phyloP scores from a whole-genome alignment of 2,329 filamentous ascomycete genomes.

The Rachicladosporium sp. region DNA sequence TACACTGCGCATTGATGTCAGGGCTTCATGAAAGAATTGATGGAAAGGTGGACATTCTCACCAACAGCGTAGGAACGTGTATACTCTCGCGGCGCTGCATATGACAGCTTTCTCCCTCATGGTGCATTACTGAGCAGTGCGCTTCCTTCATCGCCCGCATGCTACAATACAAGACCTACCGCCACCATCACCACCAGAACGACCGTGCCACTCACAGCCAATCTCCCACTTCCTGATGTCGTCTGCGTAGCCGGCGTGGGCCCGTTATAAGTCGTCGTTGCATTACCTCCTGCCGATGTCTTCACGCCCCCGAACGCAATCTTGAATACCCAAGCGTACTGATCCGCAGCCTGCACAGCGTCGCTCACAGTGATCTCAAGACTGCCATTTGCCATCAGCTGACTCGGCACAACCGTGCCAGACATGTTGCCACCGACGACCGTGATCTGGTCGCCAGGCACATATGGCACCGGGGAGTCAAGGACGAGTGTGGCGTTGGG shows the following conservation, averaged over 20 bases:
- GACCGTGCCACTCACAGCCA: no score
- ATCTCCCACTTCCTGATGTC: no score
- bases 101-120: slow-evolving; percentile 20
- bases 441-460: slow-evolving; percentile 36
- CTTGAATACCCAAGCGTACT: slow-evolving; percentile 34
- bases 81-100: slow-evolving; percentile 16
- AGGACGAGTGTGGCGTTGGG: slow-evolving; percentile 32
- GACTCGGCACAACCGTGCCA: slow-evolving; percentile 17
- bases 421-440: slow-evolving; percentile 28
- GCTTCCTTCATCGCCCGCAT: slow-evolving; percentile 26
- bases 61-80: slow-evolving; percentile 28
- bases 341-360: slow-evolving; percentile 23
- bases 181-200: no score
- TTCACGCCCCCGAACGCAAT: slow-evolving; percentile 19
- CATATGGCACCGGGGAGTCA: slow-evolving; percentile 33
- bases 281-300: no score
- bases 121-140: slow-evolving; percentile 27
- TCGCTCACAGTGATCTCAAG: slow-evolving; percentile 24
- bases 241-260: no score
- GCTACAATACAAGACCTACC: no score
- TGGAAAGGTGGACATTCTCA: slow-evolving; percentile 38
- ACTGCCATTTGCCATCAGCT: slow-evolving; percentile 17
- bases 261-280: no score
- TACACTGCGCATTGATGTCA: no score
- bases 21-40: slow-evolving; percentile 37